Percentiles rank a stretch among this genome's conserved stretches.
These are phyloP conservation scores for Phytophthora macrochlamydospora DNA, from an alignment of 352 stramenopile species.

Conservation along the genomic window DNA sequence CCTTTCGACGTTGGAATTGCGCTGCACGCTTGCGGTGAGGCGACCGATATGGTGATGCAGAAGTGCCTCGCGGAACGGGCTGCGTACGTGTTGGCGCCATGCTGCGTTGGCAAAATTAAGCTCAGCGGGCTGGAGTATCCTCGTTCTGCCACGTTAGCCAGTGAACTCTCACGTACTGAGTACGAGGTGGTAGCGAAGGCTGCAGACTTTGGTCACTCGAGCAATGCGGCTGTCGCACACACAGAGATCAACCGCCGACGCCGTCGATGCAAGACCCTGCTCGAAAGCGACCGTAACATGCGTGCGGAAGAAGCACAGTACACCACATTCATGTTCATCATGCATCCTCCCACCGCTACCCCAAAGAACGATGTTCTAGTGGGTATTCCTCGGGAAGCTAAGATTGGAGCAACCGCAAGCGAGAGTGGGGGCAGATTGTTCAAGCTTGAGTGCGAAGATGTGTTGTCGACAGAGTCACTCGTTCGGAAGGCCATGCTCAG, in stretches of 20 bases:
- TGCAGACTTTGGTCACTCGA: slow-evolving; percentile 74
- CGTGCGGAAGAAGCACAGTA: slow-evolving; percentile 60
- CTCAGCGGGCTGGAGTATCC: slow-evolving; percentile 64
- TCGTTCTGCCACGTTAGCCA: slow-evolving; percentile 50
- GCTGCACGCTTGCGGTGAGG: slow-evolving; percentile 81
- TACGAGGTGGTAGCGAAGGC: slow-evolving; percentile 82
- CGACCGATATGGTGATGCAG: slow-evolving; percentile 83
- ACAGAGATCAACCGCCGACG: slow-evolving; percentile 56
- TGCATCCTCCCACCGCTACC: slow-evolving; percentile 70
- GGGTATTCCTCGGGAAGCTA: slow-evolving; percentile 45
- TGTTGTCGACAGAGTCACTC: slow-evolving; percentile 28
- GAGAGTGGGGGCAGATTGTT: slow-evolving; percentile 20
- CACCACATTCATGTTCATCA: slow-evolving; percentile 78
- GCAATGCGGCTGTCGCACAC: slow-evolving; percentile 41
- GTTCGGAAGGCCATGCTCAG: slow-evolving; percentile 33
- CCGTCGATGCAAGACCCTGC: slow-evolving; percentile 78
- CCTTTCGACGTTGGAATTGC: slow-evolving; percentile 82
- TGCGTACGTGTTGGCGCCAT: slow-evolving; percentile 79
- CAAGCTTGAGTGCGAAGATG: slow-evolving; percentile 32
- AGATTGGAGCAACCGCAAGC: not conserved
- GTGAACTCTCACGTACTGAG: slow-evolving; percentile 56
- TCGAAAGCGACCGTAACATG: slow-evolving; percentile 82
- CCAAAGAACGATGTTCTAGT: slow-evolving; percentile 88
- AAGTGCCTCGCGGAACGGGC: slow-evolving; percentile 66
- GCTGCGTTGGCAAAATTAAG: slow-evolving; percentile 86